phyloP scores from a whole-genome alignment of 441 rosid species.

The Pelargonium fulgidum region DNA sequence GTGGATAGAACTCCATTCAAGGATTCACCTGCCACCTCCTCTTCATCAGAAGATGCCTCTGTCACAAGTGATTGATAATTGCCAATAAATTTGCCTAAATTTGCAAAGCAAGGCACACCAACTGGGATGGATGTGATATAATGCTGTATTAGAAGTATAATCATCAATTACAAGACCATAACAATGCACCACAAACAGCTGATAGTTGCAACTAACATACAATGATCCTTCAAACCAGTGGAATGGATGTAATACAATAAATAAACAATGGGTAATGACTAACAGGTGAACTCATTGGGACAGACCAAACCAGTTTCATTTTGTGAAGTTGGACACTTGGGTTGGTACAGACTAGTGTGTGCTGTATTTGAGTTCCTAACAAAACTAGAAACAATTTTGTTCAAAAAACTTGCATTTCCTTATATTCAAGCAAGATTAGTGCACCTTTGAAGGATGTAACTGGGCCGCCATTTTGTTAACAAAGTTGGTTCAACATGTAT shows the following conservation, averaged over 20 bases:
- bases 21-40: conserved; percentile 28
- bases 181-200: background rate
- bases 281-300: too few species aligned
- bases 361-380: too few species aligned
- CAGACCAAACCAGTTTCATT: too few species aligned
- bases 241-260: background rate
- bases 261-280: too few species aligned
- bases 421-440: too few species aligned
- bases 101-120: conserved; percentile 26
- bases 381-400: too few species aligned
- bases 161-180: conserved; percentile 15
- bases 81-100: conserved; percentile 22
- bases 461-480: too few species aligned
- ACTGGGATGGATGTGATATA: conserved; percentile 32
- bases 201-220: background rate
- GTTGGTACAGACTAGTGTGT: too few species aligned
- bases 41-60: conserved; percentile 31
- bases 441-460: too few species aligned
- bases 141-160: conserved; percentile 42
- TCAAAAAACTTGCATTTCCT: too few species aligned
- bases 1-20: conserved; percentile 30
- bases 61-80: conserved; percentile 31
- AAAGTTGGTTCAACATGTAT: too few species aligned
- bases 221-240: background rate
- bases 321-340: too few species aligned